Evolutionary conservation across 257 asterid species (phyloP).

Genomic region (Capsicum baccatum): DNA sequence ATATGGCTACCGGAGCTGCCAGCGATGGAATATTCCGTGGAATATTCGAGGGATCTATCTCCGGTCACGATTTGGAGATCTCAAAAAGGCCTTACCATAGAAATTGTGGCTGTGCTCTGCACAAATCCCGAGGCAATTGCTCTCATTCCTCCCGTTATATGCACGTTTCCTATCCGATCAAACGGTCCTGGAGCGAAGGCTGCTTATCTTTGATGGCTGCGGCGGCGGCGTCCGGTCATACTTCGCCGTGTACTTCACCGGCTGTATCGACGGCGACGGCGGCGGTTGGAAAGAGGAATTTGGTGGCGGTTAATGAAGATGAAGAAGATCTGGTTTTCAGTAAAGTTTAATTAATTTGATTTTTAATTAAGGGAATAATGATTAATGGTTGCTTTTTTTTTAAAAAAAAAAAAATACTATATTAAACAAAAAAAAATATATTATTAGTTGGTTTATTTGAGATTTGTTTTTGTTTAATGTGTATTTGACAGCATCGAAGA

Average conservation of each 20-base stretch:
- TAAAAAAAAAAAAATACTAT: not conserved
- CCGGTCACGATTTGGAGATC: constrained; percentile 55
- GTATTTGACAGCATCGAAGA: constrained; percentile 22
- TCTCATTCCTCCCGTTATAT: constrained; percentile 44
- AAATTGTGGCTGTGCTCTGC: constrained; percentile 73
- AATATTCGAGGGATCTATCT: constrained; percentile 59
- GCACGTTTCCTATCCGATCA: constrained; percentile 56
- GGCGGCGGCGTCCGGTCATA: constrained; percentile 36
- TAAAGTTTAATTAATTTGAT: not conserved
- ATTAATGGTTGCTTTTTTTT: not conserved
- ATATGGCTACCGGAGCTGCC: constrained; percentile 67
- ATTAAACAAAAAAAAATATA: not conserved
- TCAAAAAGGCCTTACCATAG: constrained; percentile 72
- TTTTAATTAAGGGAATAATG: not conserved
- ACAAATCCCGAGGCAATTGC: constrained; percentile 53
- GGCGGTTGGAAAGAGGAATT: constrained; percentile 32
- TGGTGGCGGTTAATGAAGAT: constrained; percentile 44
- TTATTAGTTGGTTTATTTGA: not conserved
- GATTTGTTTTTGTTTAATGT: not conserved
- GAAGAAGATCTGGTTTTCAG: constrained; percentile 30
- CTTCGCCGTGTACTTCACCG: constrained; percentile 54
- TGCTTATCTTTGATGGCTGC: constrained; percentile 46
- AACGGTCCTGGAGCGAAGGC: constrained; percentile 74
- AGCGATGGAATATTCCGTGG: constrained; percentile 65
- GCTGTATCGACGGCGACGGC: constrained; percentile 8